Evolutionary conservation across 495 filamentous ascomycete genomes (phyloP).

Genomic region (Xylaria cubensis): DNA sequence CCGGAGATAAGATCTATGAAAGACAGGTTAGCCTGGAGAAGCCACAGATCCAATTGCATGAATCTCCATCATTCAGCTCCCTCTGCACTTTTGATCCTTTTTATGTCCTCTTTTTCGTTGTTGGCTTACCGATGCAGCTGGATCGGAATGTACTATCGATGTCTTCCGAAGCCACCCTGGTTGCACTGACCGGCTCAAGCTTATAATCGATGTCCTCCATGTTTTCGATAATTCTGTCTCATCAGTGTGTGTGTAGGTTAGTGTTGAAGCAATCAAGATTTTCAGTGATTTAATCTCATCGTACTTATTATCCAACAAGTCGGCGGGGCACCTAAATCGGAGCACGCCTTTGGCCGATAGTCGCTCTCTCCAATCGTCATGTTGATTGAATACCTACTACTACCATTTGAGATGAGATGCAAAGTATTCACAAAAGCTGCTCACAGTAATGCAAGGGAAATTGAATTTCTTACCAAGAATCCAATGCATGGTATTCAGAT

Average conservation of each 20-base stretch:
- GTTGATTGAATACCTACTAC: neutral
- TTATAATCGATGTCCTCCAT: conserved; percentile 51
- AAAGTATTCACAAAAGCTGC: neutral
- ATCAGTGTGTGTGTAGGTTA: neutral
- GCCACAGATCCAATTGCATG: neutral
- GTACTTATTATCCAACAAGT: neutral
- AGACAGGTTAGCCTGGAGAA: conserved; percentile 27
- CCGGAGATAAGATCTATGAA: conserved; percentile 75
- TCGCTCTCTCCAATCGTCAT: conserved; percentile 6
- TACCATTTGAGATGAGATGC: neutral
- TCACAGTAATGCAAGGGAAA: neutral
- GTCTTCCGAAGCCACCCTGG: conserved; percentile 57
- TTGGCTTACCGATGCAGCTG: conserved; percentile 67
- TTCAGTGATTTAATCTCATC: neutral
- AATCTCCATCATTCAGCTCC: conserved; percentile 3
- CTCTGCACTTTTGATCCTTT: neutral
- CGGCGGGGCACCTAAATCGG: conserved; percentile 20
- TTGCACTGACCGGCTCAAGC: conserved; percentile 54
- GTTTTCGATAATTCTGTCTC: conserved; percentile 4
- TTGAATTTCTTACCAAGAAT: neutral
- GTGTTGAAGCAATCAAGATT: neutral
- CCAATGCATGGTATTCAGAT: neutral
- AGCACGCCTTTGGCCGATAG: conserved; percentile 21
- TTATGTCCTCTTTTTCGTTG: neutral
- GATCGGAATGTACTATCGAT: conserved; percentile 78